Evolutionary conservation across 2,329 filamentous ascomycete species (phyloP), one percentile per base, ranked within the genome.

Genomic region (Paecilomyces variotii): DNA sequence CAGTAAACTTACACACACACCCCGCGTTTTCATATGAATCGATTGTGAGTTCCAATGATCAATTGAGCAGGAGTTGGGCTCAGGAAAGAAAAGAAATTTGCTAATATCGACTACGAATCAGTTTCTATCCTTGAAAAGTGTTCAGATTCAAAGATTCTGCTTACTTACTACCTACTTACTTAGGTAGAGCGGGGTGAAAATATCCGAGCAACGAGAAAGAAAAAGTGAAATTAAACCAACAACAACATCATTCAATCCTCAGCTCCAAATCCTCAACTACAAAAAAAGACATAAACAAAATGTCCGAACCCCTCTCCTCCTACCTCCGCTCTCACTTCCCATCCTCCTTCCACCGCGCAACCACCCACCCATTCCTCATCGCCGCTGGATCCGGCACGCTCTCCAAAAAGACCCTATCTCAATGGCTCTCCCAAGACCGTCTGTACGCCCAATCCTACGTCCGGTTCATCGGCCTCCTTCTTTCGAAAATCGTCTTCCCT

Each of bases 381-480:
- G 79, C 83, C 54, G 87, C 87, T 4, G 87, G 87, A 12, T 77
- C 79, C 57, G 87, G 88, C 25, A 82, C 79, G 0, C 75, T 88
- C 19, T 75, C 82, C 19, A 83, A 83, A 54, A 67, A 76, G 0
- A 73, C 78, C 0, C 76, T 90, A 10, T 80, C 82, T 24, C 79
- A 80, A 70, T 91, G 88, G 88, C 83, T 91, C 51, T 83, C 84
- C 11, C 87, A 89, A 71, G 87, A 90, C 71, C 79, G 85, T 7
- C 81, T 90, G 60, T 88, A 90, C 72, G 84, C 87, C 34, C 85
- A 88, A 62, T 82, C 83, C 55, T 89, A 90, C 72, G 82, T 89
- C 64, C 80, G 82, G 27, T 89, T 88, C 64, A 82, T 86, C 25
- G 86, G 86, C 7, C 76, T 79, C n/a, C 72, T 89, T 6, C 81